Evolutionary conservation across 2,329 filamentous ascomycete genomes (phyloP), one percentile per base, ranked within the genome.

Genomic region (Ceratocystis albifundus): DNA sequence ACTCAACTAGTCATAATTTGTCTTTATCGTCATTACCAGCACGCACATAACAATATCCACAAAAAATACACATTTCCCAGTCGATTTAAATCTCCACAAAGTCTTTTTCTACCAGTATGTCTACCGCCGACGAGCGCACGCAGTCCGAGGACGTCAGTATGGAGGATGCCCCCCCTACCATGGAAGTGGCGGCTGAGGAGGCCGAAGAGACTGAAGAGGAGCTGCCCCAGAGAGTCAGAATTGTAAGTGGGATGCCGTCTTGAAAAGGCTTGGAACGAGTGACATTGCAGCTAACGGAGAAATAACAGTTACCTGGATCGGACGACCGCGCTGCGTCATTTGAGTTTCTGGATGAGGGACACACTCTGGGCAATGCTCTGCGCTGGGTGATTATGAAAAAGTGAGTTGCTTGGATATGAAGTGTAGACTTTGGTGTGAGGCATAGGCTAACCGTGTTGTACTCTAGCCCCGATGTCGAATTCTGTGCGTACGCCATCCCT

Each of bases 311-410:
- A 32, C 88, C 90, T 45, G 92, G 92, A 61, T 89, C 89, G 66
- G 88, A 83, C 77, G 88, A 93, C 62, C 93, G 88, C 7, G 92
- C 92, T 3, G 94, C 94, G 36, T 96, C 91, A 17, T 99, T 97
- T 74, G 90, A 97, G 74, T 96, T 99, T 72, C 85, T 89, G 68
- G 87, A 90, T 59, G 94, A 99, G 78, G 91, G 95, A 55, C 94
- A 99, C 76, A 99, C 94, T 0, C 80, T 99, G 64, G 94, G 94
- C 32, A 99, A 99, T 76, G 90, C 92, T 8, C 78, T 99, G 71
- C 84, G 94, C 73, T 97, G 92, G 74, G 88, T 96, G 69, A 95
- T 99, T 72, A 96, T 96, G 89, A 97, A 97, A 78, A 99, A 99
- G 93, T 96, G 79, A 70, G 84, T 74, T 6, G 28, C 61, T 36